phyloP scores from a whole-genome alignment of 176 grass and related monocot genomes.

The Phoenix dactylifera region DNA sequence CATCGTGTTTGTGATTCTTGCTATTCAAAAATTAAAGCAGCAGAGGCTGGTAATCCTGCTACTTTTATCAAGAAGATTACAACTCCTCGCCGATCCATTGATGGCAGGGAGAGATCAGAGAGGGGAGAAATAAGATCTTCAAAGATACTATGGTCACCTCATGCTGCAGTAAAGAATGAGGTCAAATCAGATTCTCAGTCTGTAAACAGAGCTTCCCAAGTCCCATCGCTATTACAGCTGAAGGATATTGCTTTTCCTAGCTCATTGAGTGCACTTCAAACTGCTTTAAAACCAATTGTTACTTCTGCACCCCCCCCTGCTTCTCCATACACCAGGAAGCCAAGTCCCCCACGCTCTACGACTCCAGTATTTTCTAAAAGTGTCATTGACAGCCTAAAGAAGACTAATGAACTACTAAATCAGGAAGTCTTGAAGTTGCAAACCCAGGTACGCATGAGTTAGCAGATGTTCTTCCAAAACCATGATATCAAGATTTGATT shows the following conservation, averaged over 20 bases:
- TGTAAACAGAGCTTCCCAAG: constrained; percentile 47
- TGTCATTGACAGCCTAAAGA: constrained; percentile 52
- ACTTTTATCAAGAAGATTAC: constrained; percentile 44
- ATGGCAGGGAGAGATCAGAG: constrained; percentile 50
- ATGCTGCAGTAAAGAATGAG: constrained; percentile 44
- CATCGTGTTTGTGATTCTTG: constrained; percentile 97
- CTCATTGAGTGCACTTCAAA: constrained; percentile 47
- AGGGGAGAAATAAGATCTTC: constrained; percentile 50
- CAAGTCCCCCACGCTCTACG: constrained; percentile 27
- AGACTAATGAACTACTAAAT: constrained; percentile 46
- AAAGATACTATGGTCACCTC: constrained; percentile 45
- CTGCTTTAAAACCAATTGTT: constrained; percentile 50
- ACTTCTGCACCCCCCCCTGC: constrained; percentile 44
- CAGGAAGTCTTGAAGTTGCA: constrained; percentile 65
- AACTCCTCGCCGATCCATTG: constrained; percentile 55
- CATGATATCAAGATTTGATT: no score
- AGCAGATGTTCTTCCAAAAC: no score
- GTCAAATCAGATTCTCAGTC: constrained; percentile 46
- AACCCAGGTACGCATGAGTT: constrained; percentile 36
- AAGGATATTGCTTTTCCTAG: constrained; percentile 49
- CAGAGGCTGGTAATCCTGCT: constrained; percentile 25
- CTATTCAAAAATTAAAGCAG: constrained; percentile 75
- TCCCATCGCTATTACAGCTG: constrained; percentile 47
- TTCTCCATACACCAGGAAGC: constrained; percentile 35
- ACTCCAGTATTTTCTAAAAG: constrained; percentile 36